Base-by-base conservation (phyloP, 805 yeast genomes). In the Candida sakaeoensis region DNA sequence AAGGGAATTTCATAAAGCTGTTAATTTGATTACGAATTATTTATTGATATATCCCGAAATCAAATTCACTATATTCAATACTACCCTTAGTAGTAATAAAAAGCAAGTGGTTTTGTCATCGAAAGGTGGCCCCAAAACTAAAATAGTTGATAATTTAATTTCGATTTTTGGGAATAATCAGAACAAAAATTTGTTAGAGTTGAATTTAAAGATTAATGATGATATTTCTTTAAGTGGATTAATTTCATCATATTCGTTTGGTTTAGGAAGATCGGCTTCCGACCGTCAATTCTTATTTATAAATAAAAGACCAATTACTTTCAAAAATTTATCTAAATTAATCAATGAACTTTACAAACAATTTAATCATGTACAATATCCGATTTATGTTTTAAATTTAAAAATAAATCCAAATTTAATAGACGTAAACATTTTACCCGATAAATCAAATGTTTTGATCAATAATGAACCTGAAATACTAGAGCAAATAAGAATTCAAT, bases 381-480 rank as follows among this genome's bases (percentile, higher is more conserved):
- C 98, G 0, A 75, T 79, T 8, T 68, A 85, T 36, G 68, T 88
- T 2, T 50, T 87, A 2, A 71, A 93, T 57, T 48, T 93, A 15
- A 51, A 53, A 10, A 54, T 87, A 5, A 70, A 74, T 29, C 68
- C 84, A 0, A 50, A 54, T 18, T 63, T 68, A 27, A 44, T 82
- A n/a, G 99, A 93, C 60, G 71, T 93, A 14, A 93, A 93, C 58
- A 85, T 93, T 1, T 82, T 96, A 0, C 98, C 99, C 0, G 97
- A 93, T 57, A 93, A 93, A 55, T 68, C 91, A 38, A 75, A 79
- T 2, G 70, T 90, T 2, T 54, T 85, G 51, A 54, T 89, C 2
- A 88, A 82, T 43, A 69, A 79, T 45, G 97, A 90, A 57, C 55
- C 60, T 3, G 56, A 63, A n/a, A 55, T 90, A 1, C 48, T 84